Evolutionary conservation across 495 filamentous ascomycete genomes (phyloP), one percentile per base, ranked within the genome.

Genomic region (Xylaria flabelliformis): DNA sequence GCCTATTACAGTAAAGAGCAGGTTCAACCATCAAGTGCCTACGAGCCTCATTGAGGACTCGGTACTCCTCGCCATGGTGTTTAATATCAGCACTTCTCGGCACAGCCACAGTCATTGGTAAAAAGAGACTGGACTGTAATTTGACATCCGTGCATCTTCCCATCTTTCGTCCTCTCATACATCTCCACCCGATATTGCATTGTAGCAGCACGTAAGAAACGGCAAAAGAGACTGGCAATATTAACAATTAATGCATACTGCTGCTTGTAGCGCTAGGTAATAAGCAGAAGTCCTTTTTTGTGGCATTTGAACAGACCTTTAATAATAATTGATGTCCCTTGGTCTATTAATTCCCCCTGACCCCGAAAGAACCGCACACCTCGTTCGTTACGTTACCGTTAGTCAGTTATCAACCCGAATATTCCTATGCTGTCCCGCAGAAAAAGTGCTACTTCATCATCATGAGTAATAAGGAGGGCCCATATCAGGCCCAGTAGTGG

Each of bases 71-170:
- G 75, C 69, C 71, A 79, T 78, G 77, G 50, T 64, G 71, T 81
- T 86, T 75, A 72, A 80, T 88, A 81, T 88, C 83, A 90, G 86
- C 87, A 89, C 87, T 88, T 88, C 85, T 95, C 92, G 94, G 94
- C 94, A 93, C 94, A 95, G 93, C 90, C 85, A 83, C 89, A 94
- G 92, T 88, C 92, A 97, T 92, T 81, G 84, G 77, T 86, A 83
- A 86, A 83, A n/a, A 65, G 76, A 86, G 85, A 91, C 83, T 87
- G 89, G 86, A 91, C 93, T 94, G 94, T 90, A 97, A 97, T 97
- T 97, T 97, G 94, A 97, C 94, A 97, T 97, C 93, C 91, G 93
- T 97, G 94, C 94, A 95, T 82, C 17, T 42, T 32, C 50, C 42
- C 19, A 9, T 17, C 17, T 48, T 19, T 48, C 55, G 51, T 51